A percentile compares a stretch with the other conserved stretches of the same genome.
Conservation (phyloP, 352 stramenopile species). For the Thalassiosira hispida region DNA sequence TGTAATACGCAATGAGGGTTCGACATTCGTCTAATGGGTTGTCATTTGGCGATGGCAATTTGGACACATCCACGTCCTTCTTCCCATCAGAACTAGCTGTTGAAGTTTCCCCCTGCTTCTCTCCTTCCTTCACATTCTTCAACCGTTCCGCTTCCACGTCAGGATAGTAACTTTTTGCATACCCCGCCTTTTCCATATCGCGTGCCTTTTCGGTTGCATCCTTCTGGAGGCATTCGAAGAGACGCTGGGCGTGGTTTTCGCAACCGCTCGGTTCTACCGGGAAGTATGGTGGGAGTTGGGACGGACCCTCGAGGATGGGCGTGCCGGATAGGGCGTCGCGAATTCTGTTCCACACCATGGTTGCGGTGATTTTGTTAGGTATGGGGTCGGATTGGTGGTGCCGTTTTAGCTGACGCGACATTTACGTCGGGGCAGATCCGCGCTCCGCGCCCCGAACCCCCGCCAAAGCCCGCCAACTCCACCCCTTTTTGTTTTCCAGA, state of each 20-base stretch:
- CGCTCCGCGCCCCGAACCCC: too few relatives aligned
- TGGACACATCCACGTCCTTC: conserved; percentile 51
- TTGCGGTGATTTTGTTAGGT: not conserved
- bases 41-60: conserved; percentile 65
- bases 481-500: too few relatives aligned
- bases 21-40: conserved; percentile 83
- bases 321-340: conserved; percentile 67
- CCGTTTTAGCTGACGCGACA: not conserved
- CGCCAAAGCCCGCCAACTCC: too few relatives aligned
- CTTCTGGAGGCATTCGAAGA: conserved; percentile 77
- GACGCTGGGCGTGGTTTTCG: conserved; percentile 74
- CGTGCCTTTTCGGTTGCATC: conserved; percentile 77
- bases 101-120: not conserved
- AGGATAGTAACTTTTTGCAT: conserved; percentile 75
- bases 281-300: conserved; percentile 80
- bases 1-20: conserved; percentile 78
- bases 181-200: conserved; percentile 80
- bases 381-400: not conserved
- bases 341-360: conserved; percentile 74
- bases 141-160: conserved; percentile 56
- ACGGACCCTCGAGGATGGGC: conserved; percentile 66
- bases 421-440: too few relatives aligned
- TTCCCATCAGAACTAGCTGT: conserved; percentile 19
- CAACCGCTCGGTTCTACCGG: conserved; percentile 79
- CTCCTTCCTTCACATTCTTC: conserved; percentile 26